Conservation (phyloP, 176 grass and related monocot genomes). For the Bonia amplexicaulis region DNA sequence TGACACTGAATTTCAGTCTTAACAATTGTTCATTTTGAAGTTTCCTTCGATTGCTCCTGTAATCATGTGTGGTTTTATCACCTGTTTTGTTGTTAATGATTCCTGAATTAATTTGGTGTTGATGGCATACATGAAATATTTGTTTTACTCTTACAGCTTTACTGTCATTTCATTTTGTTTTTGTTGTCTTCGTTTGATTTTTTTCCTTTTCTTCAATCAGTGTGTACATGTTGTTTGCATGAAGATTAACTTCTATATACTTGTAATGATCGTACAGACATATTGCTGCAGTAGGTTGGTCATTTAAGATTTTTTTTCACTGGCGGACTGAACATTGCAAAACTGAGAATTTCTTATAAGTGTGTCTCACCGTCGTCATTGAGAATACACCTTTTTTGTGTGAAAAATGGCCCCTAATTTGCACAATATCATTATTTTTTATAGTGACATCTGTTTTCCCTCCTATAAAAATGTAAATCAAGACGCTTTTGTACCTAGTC, state of each 20-base stretch:
- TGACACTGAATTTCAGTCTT: too few species aligned
- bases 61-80: background rate
- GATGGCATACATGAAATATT: background rate
- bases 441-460: background rate
- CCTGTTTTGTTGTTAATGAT: background rate
- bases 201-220: background rate
- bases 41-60: background rate
- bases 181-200: background rate
- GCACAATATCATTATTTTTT: background rate
- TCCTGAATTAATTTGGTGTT: background rate
- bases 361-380: background rate
- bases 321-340: background rate
- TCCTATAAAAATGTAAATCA: background rate
- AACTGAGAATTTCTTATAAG: background rate
- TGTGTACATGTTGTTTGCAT: background rate
- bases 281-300: background rate
- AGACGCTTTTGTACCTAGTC: background rate
- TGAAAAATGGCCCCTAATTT: background rate
- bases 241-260: background rate
- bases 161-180: conserved; percentile 1
- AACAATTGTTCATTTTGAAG: background rate
- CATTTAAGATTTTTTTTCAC: background rate
- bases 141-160: background rate
- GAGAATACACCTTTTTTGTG: background rate
- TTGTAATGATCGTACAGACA: background rate